A percentile compares a stretch with the other conserved stretches of the same genome.
These are phyloP conservation scores for Apophysomyces sp. DNA, from an alignment of 371 early-diverging fungal species.

Conservation along the genomic window DNA sequence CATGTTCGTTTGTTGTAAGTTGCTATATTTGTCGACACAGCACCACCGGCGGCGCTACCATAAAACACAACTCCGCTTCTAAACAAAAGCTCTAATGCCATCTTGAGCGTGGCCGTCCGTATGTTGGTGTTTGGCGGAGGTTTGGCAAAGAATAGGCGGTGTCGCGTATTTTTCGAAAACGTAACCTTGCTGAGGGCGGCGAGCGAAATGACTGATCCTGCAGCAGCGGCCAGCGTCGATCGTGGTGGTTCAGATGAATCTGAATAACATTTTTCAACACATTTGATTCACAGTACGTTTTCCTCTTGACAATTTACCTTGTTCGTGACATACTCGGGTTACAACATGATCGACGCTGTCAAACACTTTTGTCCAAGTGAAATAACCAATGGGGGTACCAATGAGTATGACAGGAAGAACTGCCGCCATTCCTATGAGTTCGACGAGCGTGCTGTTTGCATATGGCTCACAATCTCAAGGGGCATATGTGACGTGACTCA, in stretches of 20 bases:
- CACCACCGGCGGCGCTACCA: slow-evolving; percentile 42
- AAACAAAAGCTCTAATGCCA: slow-evolving; percentile 32
- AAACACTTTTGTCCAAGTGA: slow-evolving; percentile 35
- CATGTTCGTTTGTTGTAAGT: neutral
- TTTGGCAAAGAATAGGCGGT: slow-evolving; percentile 42
- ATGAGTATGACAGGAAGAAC: slow-evolving; percentile 35
- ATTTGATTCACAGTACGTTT: neutral
- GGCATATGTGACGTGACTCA: too few relatives aligned
- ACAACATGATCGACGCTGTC: slow-evolving; percentile 26
- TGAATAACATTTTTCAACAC: neutral
- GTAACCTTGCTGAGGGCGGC: slow-evolving; percentile 24
- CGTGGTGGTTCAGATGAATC: slow-evolving; percentile 3
- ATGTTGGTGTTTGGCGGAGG: slow-evolving; percentile 35
- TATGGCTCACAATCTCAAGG: too few relatives aligned
- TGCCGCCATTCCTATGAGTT: slow-evolving; percentile 28
- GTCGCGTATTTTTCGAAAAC: slow-evolving; percentile 31
- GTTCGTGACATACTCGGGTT: slow-evolving; percentile 1
- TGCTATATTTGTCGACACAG: slow-evolving; percentile 5
- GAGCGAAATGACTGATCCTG: slow-evolving; percentile 23
- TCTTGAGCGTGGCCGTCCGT: slow-evolving; percentile 31
- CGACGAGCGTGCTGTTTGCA: neutral
- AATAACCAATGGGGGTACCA: slow-evolving; percentile 39
- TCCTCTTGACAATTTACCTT: neutral
- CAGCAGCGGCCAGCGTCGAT: slow-evolving; percentile 19
- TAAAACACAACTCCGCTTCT: slow-evolving; percentile 37